Evolutionary conservation across 164 flowering plant genomes (phyloP).

Genomic region (Euptelea pleiosperma): DNA sequence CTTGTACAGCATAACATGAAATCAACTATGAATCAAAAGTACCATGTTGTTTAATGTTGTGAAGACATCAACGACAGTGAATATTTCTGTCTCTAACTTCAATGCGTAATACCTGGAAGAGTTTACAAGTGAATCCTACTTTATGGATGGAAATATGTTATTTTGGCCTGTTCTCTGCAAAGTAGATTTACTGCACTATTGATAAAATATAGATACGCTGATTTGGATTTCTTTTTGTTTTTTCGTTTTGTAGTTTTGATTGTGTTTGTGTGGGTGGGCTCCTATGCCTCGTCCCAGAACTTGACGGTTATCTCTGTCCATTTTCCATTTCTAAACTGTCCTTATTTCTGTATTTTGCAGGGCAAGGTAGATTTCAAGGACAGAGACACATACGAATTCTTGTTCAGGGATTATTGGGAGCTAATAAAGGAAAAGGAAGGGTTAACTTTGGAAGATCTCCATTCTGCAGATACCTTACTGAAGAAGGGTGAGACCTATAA

Average conservation of each 20-base stretch:
- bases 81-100: no score
- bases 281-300: no score
- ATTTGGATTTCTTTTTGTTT: neutral
- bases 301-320: neutral
- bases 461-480: slow-evolving; percentile 29
- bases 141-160: no score
- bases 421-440: slow-evolving; percentile 52
- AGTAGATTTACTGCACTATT: neutral
- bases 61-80: no score
- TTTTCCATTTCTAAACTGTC: neutral
- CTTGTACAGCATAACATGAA: no score
- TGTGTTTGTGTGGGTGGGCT: no score
- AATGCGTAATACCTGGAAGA: no score
- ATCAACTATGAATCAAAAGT: no score
- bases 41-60: no score
- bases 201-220: neutral
- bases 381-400: slow-evolving; percentile 48
- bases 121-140: no score
- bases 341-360: slow-evolving; percentile 33
- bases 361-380: slow-evolving; percentile 59
- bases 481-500: slow-evolving; percentile 33
- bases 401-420: slow-evolving; percentile 71
- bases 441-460: slow-evolving; percentile 37
- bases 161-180: no score
- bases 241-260: neutral